Evolutionary conservation across 257 asterid species (phyloP), one percentile per base, ranked within the genome.

Genomic region (Nyctanthes arbortristis): DNA sequence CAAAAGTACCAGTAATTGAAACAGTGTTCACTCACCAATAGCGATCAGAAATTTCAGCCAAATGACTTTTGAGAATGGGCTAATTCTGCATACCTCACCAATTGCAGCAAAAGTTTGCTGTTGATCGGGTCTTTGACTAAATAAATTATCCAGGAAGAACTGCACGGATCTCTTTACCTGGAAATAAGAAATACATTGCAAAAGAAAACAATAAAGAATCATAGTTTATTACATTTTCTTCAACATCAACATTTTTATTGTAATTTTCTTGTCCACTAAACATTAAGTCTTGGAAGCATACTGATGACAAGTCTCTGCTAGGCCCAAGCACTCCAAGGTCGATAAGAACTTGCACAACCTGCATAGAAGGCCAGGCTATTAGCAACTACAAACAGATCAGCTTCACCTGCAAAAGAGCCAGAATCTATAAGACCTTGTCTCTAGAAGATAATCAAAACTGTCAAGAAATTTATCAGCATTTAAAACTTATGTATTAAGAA

Each of bases 321-420:
- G 98, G 97, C 82, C 85, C 95, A 83, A 93, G 98, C 25, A 97
- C 97, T 77, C 86, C 95, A 33, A 93, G 96, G 76, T 88, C 97
- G 40, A 88, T 88, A 61, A 93, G 97, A 60, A 83, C 75, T 75
- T 84, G 95, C 83, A 90, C 87, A 65, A 92, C 98, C 98, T 90
- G 89, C 67, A 76, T 36, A 8, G 40, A 35, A 24, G 72, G 34
- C 36, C 62, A 61, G 36, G 57, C 16, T 61, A 6, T 68, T 66
- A 69, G 67, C 57, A 16, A 45, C 65, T 33, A 32, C 45, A 28
- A 34, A 29, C 7, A 7, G 0, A 32, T 32, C 35, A 32, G 35
- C 35, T 32, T 7, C 7, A 32, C 35, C 35, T 32, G 7, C 7
- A 32, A 32, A 32, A 32, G 35, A 32, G 35, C 4, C 0, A 32